These are phyloP conservation scores for Solanum aculeatissimum DNA, from an alignment of 305 asterid genomes.

Conservation along the genomic window DNA sequence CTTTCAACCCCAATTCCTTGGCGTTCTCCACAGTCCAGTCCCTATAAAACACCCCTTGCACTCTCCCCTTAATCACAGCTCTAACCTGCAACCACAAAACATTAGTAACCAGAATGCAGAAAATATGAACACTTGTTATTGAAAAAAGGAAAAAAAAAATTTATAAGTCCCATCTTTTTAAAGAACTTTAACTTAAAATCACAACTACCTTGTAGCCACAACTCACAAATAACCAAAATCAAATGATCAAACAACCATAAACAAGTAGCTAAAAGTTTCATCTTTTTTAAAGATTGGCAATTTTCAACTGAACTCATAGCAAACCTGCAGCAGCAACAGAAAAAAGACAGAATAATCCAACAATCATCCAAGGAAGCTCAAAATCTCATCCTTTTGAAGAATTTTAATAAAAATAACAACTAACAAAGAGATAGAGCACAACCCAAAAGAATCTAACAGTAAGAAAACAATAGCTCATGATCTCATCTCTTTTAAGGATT, in stretches of 20 bases:
- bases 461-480: not conserved
- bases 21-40: constrained; percentile 69
- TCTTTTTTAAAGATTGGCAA: not conserved
- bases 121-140: not conserved
- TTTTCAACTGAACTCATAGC: not conserved
- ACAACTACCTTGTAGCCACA: not conserved
- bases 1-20: constrained; percentile 31
- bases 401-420: not conserved
- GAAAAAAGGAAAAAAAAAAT: not conserved
- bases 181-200: not conserved
- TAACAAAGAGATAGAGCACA: not conserved
- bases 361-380: not conserved
- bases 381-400: not conserved
- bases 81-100: constrained; percentile 34
- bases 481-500: not conserved
- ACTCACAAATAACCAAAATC: not conserved
- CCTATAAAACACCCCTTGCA: constrained; percentile 88
- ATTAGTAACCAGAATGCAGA: not conserved
- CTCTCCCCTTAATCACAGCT: constrained; percentile 71
- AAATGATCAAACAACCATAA: not conserved
- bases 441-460: not conserved
- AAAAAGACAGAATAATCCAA: not conserved
- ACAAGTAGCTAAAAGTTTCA: not conserved
- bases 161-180: not conserved
- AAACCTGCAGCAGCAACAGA: not conserved